Base-by-base conservation (phyloP, 805 yeast species). In the Pichia membranifaciens region DNA sequence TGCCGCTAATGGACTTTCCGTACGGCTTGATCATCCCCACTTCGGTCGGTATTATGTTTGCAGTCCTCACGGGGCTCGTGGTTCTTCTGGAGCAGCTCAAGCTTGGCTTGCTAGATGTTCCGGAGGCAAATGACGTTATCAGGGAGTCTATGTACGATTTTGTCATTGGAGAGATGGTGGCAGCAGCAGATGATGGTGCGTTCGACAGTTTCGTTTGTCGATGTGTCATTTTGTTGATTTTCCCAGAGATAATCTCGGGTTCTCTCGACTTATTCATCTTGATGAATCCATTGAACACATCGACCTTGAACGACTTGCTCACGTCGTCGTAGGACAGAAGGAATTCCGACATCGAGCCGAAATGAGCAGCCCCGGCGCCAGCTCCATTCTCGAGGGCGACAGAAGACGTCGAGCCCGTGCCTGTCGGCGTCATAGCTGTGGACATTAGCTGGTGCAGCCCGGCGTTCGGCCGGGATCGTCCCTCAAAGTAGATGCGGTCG, bases 211-310 rank as follows among this genome's bases (percentile, higher is more conserved):
- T 16, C 16, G 7, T 23, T 29, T n/a, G 23, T 21, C 15, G 16
- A n/a, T 20, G 38, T 15, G 18, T 18, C 10, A 31, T 10, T 21
- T 44, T 44, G 13, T 38, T 25, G 9, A 45, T 34, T 38, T 35
- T 45, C 4, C 33, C 13, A 5, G 42, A 32, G 2, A 48, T n/a
- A 23, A 16, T 18, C 6, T 38, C 51, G 3, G 64, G 63, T 32
- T 62, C 63, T 35, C 70, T 51, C 3, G 68, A 61, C 52, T 64
- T 65, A 44, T 49, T 57, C 63, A 66, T 56, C 36, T 59, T 56
- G 25, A 66, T 52, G 12, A 54, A 49, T 2, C 65, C 64, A 34
- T 51, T 51, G 48, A 60, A 57, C 32, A 44, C 48, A 33, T 64
- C 64, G 47, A 65, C 47, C 39, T 54, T 54, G 51, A 66, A 65